Percentiles rank a stretch among this genome's conserved stretches.
These are phyloP conservation scores for Delitschia confertaspora DNA, from an alignment of 495 filamentous ascomycete species.

Conservation along the genomic window DNA sequence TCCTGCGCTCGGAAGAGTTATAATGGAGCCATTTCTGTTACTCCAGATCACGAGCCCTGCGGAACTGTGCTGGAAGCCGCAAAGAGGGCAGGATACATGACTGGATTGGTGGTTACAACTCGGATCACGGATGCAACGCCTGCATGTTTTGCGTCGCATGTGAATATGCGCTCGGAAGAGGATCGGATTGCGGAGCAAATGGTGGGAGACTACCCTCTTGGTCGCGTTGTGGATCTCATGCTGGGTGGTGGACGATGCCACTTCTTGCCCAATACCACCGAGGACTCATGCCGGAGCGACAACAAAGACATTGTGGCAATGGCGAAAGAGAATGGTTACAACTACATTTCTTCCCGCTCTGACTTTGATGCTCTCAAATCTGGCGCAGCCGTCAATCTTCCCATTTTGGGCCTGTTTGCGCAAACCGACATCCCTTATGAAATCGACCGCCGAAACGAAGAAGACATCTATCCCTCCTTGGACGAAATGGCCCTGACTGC, in stretches of 20 bases:
- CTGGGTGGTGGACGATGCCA: constrained; percentile 89
- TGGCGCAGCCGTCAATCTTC: constrained; percentile 66
- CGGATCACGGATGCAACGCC: constrained; percentile 96
- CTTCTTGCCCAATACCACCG: constrained; percentile 72
- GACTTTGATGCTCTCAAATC: constrained; percentile 69
- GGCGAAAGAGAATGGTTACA: constrained; percentile 68
- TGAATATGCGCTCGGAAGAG: constrained; percentile 65
- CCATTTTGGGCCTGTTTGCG: constrained; percentile 81
- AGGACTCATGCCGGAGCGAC: constrained; percentile 69
- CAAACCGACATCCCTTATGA: constrained; percentile 80
- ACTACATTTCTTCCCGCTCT: constrained; percentile 59
- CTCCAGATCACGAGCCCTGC: constrained; percentile 76
- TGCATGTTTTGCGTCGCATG: constrained; percentile 88
- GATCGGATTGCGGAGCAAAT: constrained; percentile 90
- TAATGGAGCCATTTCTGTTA: constrained; percentile 86
- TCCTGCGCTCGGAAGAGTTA: constrained; percentile 88
- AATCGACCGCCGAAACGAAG: constrained; percentile 70
- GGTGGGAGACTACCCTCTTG: constrained; percentile 75
- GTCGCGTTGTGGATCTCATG: constrained; percentile 80
- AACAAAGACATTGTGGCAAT: constrained; percentile 57
- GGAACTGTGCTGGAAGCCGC: constrained; percentile 93
- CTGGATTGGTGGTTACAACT: constrained; percentile 90
- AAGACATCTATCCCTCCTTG: constrained; percentile 75
- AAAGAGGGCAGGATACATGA: constrained; percentile 81
- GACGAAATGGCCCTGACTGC: constrained; percentile 88